Conservation (phyloP, 495 filamentous ascomycete genomes). For the Penicillium daleae region DNA sequence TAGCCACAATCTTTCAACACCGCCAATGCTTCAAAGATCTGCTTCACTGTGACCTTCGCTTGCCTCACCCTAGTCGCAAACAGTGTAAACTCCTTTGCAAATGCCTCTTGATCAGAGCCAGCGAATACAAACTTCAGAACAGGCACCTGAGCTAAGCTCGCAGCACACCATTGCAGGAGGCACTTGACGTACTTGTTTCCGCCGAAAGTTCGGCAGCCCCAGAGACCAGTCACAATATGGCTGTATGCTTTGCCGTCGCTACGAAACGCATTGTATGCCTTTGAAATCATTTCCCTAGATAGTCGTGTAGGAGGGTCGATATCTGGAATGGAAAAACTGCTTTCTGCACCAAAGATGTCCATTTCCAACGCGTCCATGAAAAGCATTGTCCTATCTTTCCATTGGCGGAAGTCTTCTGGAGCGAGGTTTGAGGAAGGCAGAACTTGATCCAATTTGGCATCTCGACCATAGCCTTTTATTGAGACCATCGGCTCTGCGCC, state of each 20-base stretch:
- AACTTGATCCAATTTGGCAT: neutral
- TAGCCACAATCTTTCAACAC: neutral
- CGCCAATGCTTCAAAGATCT: neutral
- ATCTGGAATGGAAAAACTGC: neutral
- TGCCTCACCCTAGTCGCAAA: neutral
- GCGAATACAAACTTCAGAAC: neutral
- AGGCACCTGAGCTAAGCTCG: neutral
- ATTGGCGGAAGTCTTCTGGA: neutral
- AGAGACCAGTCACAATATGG: conserved; percentile 1
- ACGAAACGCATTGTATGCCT: conserved; percentile 4
- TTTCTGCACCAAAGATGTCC: neutral
- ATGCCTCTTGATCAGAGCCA: neutral
- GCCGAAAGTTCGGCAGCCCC: neutral
- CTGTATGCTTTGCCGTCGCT: neutral
- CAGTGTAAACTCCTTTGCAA: neutral
- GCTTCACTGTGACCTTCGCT: neutral
- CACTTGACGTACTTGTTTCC: conserved; percentile 4
- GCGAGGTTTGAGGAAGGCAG: neutral
- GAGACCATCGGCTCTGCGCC: neutral
- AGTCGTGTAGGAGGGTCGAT: neutral
- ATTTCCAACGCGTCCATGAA: conserved; percentile 2
- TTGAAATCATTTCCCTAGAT: neutral
- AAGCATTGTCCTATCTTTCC: neutral
- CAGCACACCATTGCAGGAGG: neutral
- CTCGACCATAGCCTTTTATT: neutral